phyloP scores from a whole-genome alignment of 768 basidiomycete genomes.

The Lentinula edodes region DNA sequence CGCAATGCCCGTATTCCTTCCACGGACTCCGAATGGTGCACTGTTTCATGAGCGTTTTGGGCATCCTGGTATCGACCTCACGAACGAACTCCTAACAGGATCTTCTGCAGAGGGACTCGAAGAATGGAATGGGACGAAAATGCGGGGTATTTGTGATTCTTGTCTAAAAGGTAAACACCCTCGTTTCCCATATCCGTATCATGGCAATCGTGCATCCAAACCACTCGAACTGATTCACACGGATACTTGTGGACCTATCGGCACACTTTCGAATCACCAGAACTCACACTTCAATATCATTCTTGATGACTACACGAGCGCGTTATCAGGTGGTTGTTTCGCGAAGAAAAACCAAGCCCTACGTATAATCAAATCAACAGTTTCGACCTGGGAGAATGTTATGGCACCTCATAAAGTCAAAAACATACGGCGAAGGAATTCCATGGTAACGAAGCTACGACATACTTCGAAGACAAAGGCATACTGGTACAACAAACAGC shows the following conservation, averaged over 20 bases:
- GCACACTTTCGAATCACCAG: too few species aligned
- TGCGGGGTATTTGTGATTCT: background rate
- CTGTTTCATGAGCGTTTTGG: background rate
- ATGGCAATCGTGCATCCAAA: background rate
- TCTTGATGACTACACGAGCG: too few species aligned
- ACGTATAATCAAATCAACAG: too few species aligned
- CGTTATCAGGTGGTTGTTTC: too few species aligned
- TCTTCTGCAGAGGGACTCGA: background rate
- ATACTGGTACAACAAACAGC: conserved; percentile 18
- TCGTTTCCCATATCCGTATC: background rate
- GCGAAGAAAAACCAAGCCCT: too few species aligned
- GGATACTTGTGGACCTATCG: too few species aligned
- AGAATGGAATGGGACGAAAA: background rate
- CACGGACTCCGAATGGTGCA: background rate
- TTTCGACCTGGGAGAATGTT: too few species aligned
- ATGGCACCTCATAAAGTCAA: too few species aligned
- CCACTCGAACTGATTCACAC: background rate
- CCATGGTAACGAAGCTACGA: background rate
- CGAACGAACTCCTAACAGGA: background rate
- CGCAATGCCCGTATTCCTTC: background rate
- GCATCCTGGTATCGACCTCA: background rate
- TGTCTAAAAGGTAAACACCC: background rate
- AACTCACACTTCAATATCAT: too few species aligned
- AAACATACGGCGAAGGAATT: background rate
- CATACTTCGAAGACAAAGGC: conserved; percentile 11